These are phyloP conservation scores for Clavispora vitiphila DNA, from an alignment of 805 yeast genomes.

Conservation along the genomic window DNA sequence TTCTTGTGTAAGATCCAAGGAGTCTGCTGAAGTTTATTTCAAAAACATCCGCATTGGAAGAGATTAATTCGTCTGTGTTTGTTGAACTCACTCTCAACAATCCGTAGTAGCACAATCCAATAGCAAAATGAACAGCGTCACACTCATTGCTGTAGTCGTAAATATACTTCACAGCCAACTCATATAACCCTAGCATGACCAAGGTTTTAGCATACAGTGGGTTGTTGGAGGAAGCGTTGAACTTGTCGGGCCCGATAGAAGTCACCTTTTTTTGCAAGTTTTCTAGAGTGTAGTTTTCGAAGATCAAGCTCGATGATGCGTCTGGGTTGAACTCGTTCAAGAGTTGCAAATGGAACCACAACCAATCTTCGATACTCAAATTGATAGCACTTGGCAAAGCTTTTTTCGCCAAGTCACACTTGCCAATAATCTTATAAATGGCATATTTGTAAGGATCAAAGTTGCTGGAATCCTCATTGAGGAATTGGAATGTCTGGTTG, in stretches of 20 bases:
- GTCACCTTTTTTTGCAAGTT: slow-evolving; percentile 72
- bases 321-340: slow-evolving; percentile 47
- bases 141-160: slow-evolving; percentile 60
- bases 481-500: slow-evolving; percentile 70
- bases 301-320: slow-evolving; percentile 38
- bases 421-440: slow-evolving; percentile 87
- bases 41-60: slow-evolving; percentile 29
- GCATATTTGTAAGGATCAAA: slow-evolving; percentile 90
- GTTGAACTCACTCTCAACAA: slow-evolving; percentile 48
- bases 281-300: slow-evolving; percentile 64
- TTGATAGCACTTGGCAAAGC: slow-evolving; percentile 63
- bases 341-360: slow-evolving; percentile 86
- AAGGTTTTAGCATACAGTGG: slow-evolving; percentile 72
- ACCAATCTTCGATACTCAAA: slow-evolving; percentile 88
- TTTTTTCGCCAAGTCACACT: slow-evolving; percentile 70
- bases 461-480: slow-evolving; percentile 42
- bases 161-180: slow-evolving; percentile 66
- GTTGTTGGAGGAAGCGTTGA: slow-evolving; percentile 59
- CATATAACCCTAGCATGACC: slow-evolving; percentile 73
- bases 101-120: slow-evolving; percentile 72
- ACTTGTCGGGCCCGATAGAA: slow-evolving; percentile 68
- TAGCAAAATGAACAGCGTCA: slow-evolving; percentile 86
- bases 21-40: slow-evolving; percentile 53
- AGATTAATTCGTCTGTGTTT: slow-evolving; percentile 32
- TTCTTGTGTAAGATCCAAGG: slow-evolving; percentile 74